A percentile compares a stretch with the other conserved stretches of the same genome.
Conservation (phyloP, 164 flowering plant species). For the Sedum album region DNA sequence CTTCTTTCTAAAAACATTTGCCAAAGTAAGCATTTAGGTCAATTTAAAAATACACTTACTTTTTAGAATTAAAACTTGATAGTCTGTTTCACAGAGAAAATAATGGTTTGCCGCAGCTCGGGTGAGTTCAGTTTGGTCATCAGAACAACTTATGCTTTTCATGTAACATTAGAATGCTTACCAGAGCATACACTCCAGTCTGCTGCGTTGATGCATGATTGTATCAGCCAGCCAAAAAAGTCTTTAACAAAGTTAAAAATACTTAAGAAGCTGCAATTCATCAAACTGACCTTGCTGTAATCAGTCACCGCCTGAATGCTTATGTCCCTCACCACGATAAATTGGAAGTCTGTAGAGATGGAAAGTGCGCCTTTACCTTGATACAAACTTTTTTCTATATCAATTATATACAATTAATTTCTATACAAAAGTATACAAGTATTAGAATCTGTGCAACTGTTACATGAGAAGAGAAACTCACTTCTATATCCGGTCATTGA, state of each 20-base stretch:
- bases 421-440: neutral
- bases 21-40: no score
- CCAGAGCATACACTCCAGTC: neutral
- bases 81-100: no score
- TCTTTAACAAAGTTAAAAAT: neutral
- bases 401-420: no score
- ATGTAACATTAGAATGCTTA: neutral
- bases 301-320: neutral
- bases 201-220: neutral
- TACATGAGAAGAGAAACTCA: neutral
- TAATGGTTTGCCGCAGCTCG: no score
- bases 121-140: no score
- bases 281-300: neutral
- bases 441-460: neutral
- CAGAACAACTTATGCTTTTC: no score
- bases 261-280: neutral
- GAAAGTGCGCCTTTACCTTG: neutral
- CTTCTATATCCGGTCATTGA: neutral
- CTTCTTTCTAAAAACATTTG: no score
- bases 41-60: no score
- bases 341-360: neutral
- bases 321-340: neutral
- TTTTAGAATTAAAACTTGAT: no score
- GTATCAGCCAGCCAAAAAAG: neutral
- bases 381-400: neutral